A percentile compares a stretch with the other conserved stretches of the same genome.
phyloP scores from a whole-genome alignment of 768 basidiomycete species.

The Russula griseocarnosa region DNA sequence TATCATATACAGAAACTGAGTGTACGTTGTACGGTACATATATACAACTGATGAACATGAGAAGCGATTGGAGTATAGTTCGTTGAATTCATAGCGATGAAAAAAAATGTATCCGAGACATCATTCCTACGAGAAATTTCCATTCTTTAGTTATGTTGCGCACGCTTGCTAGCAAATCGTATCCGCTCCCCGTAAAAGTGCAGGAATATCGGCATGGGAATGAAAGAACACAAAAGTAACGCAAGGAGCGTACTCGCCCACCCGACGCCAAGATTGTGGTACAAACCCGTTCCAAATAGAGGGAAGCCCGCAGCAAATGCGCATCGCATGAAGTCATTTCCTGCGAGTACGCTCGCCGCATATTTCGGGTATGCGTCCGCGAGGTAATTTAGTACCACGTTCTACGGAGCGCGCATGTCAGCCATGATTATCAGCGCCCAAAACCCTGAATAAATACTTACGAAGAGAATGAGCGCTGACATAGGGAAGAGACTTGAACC shows the following conservation, averaged over 20 bases:
- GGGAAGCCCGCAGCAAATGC: constrained; percentile 26
- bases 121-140: neutral
- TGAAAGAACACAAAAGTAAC: constrained; percentile 31
- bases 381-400: constrained; percentile 34
- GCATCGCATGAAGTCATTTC: constrained; percentile 36
- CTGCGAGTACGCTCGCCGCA: constrained; percentile 37
- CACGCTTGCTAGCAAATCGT: constrained; percentile 25
- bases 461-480: constrained; percentile 35
- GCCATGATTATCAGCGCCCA: neutral
- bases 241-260: constrained; percentile 33
- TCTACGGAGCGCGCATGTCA: constrained; percentile 6
- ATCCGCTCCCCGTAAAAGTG: constrained; percentile 27
- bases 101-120: neutral
- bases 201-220: constrained; percentile 30
- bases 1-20: neutral
- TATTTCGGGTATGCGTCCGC: constrained; percentile 35
- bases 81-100: neutral
- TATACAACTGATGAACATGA: no score
- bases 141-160: constrained; percentile 24
- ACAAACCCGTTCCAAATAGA: constrained; percentile 30
- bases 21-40: no score
- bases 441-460: constrained; percentile 33
- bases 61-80: neutral
- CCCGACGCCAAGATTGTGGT: constrained; percentile 31
- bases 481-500: constrained; percentile 34